phyloP scores from a whole-genome alignment of 805 yeast species.

The Ogataea neopini region DNA sequence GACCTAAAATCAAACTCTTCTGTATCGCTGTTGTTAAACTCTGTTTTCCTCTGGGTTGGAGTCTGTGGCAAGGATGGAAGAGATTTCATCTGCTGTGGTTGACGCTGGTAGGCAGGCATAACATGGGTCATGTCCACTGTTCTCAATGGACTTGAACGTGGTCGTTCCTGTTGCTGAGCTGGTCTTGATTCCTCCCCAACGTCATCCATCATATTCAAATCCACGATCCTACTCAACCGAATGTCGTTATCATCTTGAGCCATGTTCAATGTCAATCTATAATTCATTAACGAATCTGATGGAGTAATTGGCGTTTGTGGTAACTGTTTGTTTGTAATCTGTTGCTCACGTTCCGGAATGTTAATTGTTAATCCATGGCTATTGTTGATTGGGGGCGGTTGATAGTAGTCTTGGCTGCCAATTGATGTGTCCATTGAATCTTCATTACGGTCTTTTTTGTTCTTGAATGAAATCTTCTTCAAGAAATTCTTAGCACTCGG shows the following conservation, averaged over 20 bases:
- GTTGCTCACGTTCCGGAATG: conserved; percentile 8
- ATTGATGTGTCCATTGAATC: conserved; percentile 4
- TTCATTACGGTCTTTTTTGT: conserved; percentile 11
- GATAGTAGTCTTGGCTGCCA: conserved; percentile 10
- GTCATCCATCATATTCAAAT: conserved; percentile 13
- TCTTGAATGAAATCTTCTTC: conserved; percentile 23
- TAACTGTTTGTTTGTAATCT: conserved; percentile 16
- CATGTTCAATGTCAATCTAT: conserved; percentile 27
- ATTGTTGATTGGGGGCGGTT: conserved; percentile 8
- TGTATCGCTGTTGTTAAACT: not conserved
- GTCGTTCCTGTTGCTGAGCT: not conserved
- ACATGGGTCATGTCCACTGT: conserved; percentile 4
- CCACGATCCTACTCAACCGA: conserved; percentile 23
- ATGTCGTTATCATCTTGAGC: conserved; percentile 25
- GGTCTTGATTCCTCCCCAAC: not conserved
- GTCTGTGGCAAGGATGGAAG: not conserved
- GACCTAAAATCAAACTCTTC: conserved; percentile 15
- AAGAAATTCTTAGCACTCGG: conserved; percentile 24
- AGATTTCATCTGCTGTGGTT: not conserved
- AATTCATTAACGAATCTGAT: conserved; percentile 30
- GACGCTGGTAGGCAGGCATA: not conserved
- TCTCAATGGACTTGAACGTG: conserved; percentile 3
- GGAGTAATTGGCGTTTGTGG: conserved; percentile 27
- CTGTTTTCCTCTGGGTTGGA: not conserved
- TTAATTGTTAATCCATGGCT: conserved; percentile 17